Percentiles rank a stretch among this genome's conserved stretches.
Conservation (phyloP, 2,329 filamentous ascomycete species). For the Pseudogymnoascus sp. region DNA sequence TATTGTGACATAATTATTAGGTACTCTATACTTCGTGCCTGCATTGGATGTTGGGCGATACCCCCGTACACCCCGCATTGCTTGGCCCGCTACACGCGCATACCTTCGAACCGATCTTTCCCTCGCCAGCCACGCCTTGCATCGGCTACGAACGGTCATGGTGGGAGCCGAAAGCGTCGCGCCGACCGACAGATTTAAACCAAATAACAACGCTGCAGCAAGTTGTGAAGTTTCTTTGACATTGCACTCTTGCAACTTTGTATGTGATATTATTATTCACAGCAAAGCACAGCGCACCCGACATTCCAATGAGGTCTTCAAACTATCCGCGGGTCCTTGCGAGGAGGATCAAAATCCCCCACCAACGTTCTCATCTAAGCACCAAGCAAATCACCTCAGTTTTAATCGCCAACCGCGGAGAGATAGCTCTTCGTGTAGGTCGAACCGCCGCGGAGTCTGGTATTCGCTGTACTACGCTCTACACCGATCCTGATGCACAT, state of each 20-base stretch:
- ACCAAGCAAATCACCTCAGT: conserved; percentile 62
- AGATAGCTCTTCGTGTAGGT: conserved; percentile 91
- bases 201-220: not conserved
- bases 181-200: not conserved
- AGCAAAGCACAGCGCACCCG: not conserved
- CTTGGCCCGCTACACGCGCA: not conserved
- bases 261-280: not conserved
- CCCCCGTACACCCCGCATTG: not conserved
- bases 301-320: not conserved
- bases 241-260: not conserved
- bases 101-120: not conserved
- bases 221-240: not conserved
- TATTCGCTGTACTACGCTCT: conserved; percentile 88
- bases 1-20: not conserved
- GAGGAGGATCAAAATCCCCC: not conserved
- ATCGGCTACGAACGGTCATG: conserved; percentile 5
- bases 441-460: conserved; percentile 81
- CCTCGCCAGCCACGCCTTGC: not conserved
- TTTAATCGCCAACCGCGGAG: conserved; percentile 91
- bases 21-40: not conserved
- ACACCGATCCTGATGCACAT: conserved; percentile 81
- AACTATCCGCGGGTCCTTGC: conserved; percentile 1
- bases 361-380: conserved; percentile 7
- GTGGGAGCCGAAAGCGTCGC: conserved; percentile 6
- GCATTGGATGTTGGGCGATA: not conserved